Evolutionary conservation across 129 eudicot species (phyloP).

Genomic region (Flaveria ramosissima): DNA sequence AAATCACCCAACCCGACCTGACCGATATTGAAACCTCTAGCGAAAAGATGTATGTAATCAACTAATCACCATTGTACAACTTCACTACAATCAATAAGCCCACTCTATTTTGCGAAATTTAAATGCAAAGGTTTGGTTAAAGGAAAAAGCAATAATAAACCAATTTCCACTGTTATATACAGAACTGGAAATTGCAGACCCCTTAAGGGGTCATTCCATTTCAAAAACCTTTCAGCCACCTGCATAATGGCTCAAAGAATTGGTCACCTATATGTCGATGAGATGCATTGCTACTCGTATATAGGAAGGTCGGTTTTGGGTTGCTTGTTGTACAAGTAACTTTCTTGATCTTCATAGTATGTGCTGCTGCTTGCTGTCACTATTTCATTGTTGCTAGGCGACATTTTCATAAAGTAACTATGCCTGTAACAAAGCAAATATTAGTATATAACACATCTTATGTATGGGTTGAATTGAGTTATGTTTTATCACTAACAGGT

Average conservation of each 20-base stretch:
- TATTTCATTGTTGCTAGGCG: slow-evolving; percentile 37
- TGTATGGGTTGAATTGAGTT: not conserved
- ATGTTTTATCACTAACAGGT: not conserved
- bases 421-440: slow-evolving; percentile 58
- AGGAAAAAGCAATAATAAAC: not conserved
- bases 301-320: slow-evolving; percentile 74
- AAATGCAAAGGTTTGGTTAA: not conserved
- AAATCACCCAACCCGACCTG: not conserved
- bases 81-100: not conserved
- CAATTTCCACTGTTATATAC: slow-evolving; percentile 24
- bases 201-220: slow-evolving; percentile 15
- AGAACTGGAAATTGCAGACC: slow-evolving; percentile 27
- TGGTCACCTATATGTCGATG: slow-evolving; percentile 15
- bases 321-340: slow-evolving; percentile 43
- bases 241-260: slow-evolving; percentile 7
- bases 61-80: not conserved
- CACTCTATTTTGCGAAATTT: not conserved
- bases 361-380: slow-evolving; percentile 48
- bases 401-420: slow-evolving; percentile 88
- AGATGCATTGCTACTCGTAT: slow-evolving; percentile 37
- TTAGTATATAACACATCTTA: not conserved
- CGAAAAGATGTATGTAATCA: not conserved
- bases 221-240: slow-evolving; percentile 3
- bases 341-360: slow-evolving; percentile 35
- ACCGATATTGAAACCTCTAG: not conserved